Evolutionary conservation across 176 grass and related monocot species (phyloP), one percentile per base, ranked within the genome.

Genomic region (Microstegium vimineum): DNA sequence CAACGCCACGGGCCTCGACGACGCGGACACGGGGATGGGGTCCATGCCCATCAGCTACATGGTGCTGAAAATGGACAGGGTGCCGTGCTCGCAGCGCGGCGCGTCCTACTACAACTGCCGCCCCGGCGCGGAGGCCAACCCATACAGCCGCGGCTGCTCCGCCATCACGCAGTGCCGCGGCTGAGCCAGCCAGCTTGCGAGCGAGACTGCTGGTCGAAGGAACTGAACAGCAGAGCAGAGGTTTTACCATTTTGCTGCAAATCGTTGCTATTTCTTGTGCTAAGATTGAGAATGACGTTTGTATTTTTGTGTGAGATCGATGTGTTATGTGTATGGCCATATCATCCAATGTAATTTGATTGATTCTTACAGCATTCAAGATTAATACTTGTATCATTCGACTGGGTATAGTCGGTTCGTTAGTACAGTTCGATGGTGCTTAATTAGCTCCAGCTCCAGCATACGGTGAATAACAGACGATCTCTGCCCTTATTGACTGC

Each of bases 21-120:
- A 3, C 57, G 12, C 10, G 31, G 6, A 10, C 42, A 32, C 41
- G 12, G 0, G 27, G 12, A 4, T 1, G 17, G 40, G 34, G 10
- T 87, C 81, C 92, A 97, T 97, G 10, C 85, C 81, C 92, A 97
- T 97, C 77, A 78, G 87, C 89, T 97, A 97, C 84, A 63, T 26
- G 5, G 90, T 85, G 16, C 69, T 97, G 73, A 5, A 0, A 10
- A 41, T 66, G 13, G 51, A 81, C 73, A 73, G 0, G 1, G 40
- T 64, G 9, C 92, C 87, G 17, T 92, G 92, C 90, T 32, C 77
- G 31, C 10, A 2, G 20, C 69, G 9, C 25, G 92, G 92, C 32
- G 80, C 69, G 22, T 97, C 92, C 42, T 92, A 97, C 83, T 97
- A 97, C 91, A 94, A 97, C 89, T 97, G 89, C 83, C 68, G 2